Percentiles rank a stretch among this genome's conserved stretches.
phyloP scores from a whole-genome alignment of 805 yeast species.

The Ogataea polymorpha region DNA sequence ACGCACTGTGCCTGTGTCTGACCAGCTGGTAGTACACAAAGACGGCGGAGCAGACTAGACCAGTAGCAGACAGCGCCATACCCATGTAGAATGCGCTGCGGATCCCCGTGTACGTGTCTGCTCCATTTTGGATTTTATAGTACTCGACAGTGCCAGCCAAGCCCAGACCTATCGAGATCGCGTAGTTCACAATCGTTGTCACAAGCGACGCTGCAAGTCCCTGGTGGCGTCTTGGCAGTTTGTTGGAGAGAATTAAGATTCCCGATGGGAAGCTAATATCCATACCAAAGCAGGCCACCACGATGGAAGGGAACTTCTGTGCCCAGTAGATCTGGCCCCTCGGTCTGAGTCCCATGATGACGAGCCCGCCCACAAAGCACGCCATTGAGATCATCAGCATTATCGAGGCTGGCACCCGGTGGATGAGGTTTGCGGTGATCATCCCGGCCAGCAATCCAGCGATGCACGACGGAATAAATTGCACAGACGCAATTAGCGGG shows the following conservation, averaged over 20 bases:
- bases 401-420: constrained; percentile 45
- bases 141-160: constrained; percentile 66
- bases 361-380: constrained; percentile 53
- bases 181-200: constrained; percentile 67
- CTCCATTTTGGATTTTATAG: constrained; percentile 32
- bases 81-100: constrained; percentile 60
- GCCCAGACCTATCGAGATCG: constrained; percentile 68
- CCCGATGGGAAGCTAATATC: constrained; percentile 77
- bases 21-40: constrained; percentile 12
- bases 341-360: constrained; percentile 55
- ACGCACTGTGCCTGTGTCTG: neutral
- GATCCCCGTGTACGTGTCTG: constrained; percentile 41
- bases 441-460: constrained; percentile 57
- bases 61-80: constrained; percentile 55
- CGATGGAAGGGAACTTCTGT: constrained; percentile 51
- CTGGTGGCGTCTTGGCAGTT: constrained; percentile 60
- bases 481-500: constrained; percentile 45
- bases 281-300: constrained; percentile 69
- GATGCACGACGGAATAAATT: constrained; percentile 44
- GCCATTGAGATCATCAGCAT: constrained; percentile 49
- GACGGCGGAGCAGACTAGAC: constrained; percentile 28
- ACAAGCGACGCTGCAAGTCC: constrained; percentile 78
- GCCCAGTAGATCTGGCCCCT: constrained; percentile 58
- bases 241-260: constrained; percentile 57
- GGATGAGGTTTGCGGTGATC: constrained; percentile 46